phyloP scores from a whole-genome alignment of 371 early-diverging fungal genomes.

The Synchytrium microbalum region DNA sequence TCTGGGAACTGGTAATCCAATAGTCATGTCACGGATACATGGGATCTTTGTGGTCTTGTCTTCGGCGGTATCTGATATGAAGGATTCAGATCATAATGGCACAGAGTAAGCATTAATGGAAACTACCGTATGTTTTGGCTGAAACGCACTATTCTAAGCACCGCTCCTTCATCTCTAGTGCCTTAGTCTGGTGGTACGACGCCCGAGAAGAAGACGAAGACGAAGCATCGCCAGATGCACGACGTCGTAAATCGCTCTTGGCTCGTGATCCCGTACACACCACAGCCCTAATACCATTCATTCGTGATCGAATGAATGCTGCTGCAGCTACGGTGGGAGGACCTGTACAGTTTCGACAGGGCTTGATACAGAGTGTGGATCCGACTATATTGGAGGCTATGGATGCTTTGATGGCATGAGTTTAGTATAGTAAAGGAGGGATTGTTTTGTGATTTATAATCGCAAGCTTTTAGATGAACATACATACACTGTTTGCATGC shows the following conservation, averaged over 20 bases:
- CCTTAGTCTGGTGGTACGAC: slow-evolving; percentile 56
- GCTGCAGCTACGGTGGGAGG: background rate
- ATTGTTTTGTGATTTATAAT: no score
- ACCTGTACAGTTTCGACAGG: background rate
- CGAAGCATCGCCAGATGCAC: slow-evolving; percentile 46
- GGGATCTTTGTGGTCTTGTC: slow-evolving; percentile 55
- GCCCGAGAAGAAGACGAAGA: slow-evolving; percentile 50
- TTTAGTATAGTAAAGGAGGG: no score
- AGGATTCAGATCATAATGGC: slow-evolving; percentile 47
- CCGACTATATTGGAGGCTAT: background rate
- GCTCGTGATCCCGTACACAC: slow-evolving; percentile 19
- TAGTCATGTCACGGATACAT: slow-evolving; percentile 37
- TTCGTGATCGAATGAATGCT: background rate
- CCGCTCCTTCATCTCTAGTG: slow-evolving; percentile 26
- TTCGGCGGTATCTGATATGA: slow-evolving; percentile 55
- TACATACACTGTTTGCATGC: background rate
- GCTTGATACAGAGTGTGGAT: background rate
- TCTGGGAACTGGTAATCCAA: slow-evolving; percentile 44
- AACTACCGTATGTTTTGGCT: no score
- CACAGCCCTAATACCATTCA: background rate
- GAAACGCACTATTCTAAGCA: background rate
- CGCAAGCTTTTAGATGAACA: no score
- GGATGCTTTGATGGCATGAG: background rate
- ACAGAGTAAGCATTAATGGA: background rate
- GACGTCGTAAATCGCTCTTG: slow-evolving; percentile 34